Evolutionary conservation across 2,329 filamentous ascomycete genomes (phyloP), one percentile per base, ranked within the genome.

Genomic region (Huntiella bhutanensis): DNA sequence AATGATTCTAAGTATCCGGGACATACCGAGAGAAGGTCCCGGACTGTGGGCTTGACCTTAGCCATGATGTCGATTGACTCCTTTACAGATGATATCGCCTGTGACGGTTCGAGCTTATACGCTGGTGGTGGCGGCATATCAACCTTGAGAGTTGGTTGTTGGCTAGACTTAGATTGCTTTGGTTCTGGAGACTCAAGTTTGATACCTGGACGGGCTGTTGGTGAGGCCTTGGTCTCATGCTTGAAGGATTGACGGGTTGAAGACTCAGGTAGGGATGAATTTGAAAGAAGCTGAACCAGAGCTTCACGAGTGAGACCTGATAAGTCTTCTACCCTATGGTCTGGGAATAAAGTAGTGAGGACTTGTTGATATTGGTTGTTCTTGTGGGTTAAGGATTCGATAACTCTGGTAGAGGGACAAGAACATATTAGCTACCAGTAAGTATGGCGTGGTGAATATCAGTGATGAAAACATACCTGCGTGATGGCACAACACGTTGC

Each of bases 51-150:
- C 49, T 70, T 67, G 5, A 71, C 66, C 54, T 70, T 70, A 52
- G 70, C 63, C 67, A 85, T 83, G 41, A 82, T 79, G 61, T 81
- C 75, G 33, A 84, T 66, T 1, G 79, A 79, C 1, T 80, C 80
- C 55, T 81, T 80, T 55, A 84, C 80, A 4, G 80, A 84, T 0
- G 80, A 84, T 12, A 81, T 77, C 1, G 80, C 80, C 3, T 84
- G 64, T 54, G 84, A 84, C 2, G 80, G 71, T 3, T 66, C 60
- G 52, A 75, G 72, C 38, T 76, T 71, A 48, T 80, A 71, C 4
- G 69, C 62, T 2, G 64, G 62, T 33, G 70, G n/a, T 35, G 67
- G 44, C 22, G 22, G 22, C 8, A 28, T 28, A 2, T 28, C 6
- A 3, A 10, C 22, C 6, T 28, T 28, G 6, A 3, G 22, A 28